phyloP scores from a whole-genome alignment of 805 yeast genomes.

The Priceomyces medius region DNA sequence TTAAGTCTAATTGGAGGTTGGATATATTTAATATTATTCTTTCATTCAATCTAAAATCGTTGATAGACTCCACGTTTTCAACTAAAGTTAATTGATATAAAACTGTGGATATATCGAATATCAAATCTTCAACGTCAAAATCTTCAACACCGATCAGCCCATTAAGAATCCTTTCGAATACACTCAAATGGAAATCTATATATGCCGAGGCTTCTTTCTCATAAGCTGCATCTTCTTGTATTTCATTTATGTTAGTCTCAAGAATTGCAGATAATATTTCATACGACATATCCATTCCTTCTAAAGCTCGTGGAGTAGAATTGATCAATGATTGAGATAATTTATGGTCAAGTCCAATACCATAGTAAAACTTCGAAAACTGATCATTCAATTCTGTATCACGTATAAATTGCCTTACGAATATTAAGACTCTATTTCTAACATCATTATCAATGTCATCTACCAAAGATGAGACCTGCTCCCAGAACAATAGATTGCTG shows the following conservation, averaged over 20 bases:
- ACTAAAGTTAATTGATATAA: constrained; percentile 22
- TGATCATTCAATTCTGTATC: constrained; percentile 19
- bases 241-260: background rate
- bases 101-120: constrained; percentile 11
- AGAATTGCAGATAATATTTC: constrained; percentile 14
- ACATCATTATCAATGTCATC: constrained; percentile 7
- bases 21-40: constrained; percentile 5
- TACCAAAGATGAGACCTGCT: constrained; percentile 1
- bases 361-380: constrained; percentile 16
- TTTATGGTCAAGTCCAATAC: constrained; percentile 2
- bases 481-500: constrained; percentile 19
- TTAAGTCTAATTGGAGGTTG: constrained; percentile 5
- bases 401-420: constrained; percentile 33
- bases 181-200: constrained; percentile 6
- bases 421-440: constrained; percentile 16
- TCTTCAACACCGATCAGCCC: background rate
- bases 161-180: background rate
- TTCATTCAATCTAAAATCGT: constrained; percentile 7
- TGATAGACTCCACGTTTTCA: constrained; percentile 5
- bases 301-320: background rate
- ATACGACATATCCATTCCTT: constrained; percentile 3
- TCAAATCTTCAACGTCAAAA: constrained; percentile 9
- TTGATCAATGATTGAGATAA: background rate
- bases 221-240: background rate
- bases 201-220: background rate